Conservation (phyloP, 225 moss, liverwort and hornwort genomes). For the Physcomitrium patens region DNA sequence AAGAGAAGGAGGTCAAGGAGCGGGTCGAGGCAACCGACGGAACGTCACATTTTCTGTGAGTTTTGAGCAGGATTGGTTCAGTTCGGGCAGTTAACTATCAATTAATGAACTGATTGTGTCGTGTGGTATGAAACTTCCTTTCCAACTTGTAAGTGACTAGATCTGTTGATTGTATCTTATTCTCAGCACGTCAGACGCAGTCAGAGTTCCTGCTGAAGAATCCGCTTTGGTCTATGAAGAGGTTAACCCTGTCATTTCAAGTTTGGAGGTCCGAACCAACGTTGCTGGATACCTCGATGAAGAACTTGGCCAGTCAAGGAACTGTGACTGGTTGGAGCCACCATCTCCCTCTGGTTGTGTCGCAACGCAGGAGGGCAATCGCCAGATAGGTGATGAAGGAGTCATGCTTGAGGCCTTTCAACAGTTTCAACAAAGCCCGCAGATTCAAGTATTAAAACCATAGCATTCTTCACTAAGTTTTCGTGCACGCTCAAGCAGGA, state of each 20-base stretch:
- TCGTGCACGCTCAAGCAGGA: not conserved
- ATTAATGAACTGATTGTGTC: slow-evolving; percentile 5
- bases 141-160: slow-evolving; percentile 23
- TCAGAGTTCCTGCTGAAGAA: slow-evolving; percentile 31
- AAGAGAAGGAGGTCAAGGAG: slow-evolving; percentile 42
- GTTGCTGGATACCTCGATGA: slow-evolving; percentile 35
- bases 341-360: slow-evolving; percentile 42
- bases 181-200: slow-evolving; percentile 34
- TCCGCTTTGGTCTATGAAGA: slow-evolving; percentile 10
- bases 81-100: not conserved
- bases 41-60: slow-evolving; percentile 36
- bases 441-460: slow-evolving; percentile 61
- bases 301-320: slow-evolving; percentile 36
- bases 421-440: slow-evolving; percentile 77
- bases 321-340: slow-evolving; percentile 85
- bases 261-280: slow-evolving; percentile 27
- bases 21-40: slow-evolving; percentile 30
- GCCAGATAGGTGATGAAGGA: slow-evolving; percentile 45
- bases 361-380: slow-evolving; percentile 29
- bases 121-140: slow-evolving; percentile 1
- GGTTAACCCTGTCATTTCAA: slow-evolving; percentile 18
- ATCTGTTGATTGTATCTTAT: slow-evolving; percentile 30
- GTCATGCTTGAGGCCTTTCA: slow-evolving; percentile 79
- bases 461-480: not conserved
- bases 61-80: slow-evolving; percentile 23